A percentile compares a stretch with the other conserved stretches of the same genome.
phyloP scores from a whole-genome alignment of 2,329 filamentous ascomycete genomes.

The Ampelomyces quisqualis region DNA sequence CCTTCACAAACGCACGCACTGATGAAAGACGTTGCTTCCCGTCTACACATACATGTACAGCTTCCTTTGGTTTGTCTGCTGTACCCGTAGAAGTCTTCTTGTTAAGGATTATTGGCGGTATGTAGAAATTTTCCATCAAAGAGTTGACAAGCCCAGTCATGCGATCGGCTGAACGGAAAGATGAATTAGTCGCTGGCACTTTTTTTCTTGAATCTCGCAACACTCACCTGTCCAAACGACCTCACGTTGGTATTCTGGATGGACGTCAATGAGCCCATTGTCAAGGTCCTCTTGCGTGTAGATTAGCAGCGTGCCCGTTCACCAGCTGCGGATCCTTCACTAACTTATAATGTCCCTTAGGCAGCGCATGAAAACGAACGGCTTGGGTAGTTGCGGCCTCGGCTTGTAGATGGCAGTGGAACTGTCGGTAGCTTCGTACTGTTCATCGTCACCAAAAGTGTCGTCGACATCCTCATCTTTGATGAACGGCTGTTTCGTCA shows the following conservation, averaged over 20 bases:
- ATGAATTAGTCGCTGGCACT: constrained; percentile 4
- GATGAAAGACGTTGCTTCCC: constrained; percentile 54
- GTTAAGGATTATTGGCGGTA: constrained; percentile 54
- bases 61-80: constrained; percentile 16
- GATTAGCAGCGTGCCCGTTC: neutral
- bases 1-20: constrained; percentile 48
- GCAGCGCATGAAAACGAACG: constrained; percentile 19
- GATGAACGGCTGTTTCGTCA: constrained; percentile 9
- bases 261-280: constrained; percentile 38
- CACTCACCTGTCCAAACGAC: constrained; percentile 47
- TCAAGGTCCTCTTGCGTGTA: constrained; percentile 26
- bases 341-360: constrained; percentile 31
- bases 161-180: constrained; percentile 21
- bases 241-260: constrained; percentile 52
- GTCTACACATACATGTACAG: constrained; percentile 16
- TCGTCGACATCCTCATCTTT: constrained; percentile 19
- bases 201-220: too few relatives aligned
- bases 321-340: neutral
- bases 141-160: constrained; percentile 41
- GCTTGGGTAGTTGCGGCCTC: constrained; percentile 24
- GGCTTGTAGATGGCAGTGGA: constrained; percentile 21
- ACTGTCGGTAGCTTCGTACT: too few relatives aligned
- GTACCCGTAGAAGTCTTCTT: constrained; percentile 18
- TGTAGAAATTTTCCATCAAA: constrained; percentile 45
- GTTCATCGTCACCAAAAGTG: constrained; percentile 9